Evolutionary conservation across 495 filamentous ascomycete species (phyloP).

Genomic region (Penicillium verhagenii): DNA sequence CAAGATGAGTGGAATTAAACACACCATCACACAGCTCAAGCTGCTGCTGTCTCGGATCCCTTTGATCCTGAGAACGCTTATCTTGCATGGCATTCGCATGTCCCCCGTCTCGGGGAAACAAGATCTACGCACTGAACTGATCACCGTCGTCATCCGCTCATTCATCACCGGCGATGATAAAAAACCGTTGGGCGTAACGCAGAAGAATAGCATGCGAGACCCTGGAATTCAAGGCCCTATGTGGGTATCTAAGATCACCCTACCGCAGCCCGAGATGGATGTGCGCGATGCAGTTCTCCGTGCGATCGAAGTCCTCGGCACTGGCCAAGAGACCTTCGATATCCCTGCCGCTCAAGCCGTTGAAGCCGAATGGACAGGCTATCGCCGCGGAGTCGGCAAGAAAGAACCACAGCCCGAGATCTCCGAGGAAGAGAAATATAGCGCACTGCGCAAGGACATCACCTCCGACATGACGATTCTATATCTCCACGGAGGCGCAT

Average conservation of each 20-base stretch:
- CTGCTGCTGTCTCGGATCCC: conserved; percentile 60
- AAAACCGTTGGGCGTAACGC: conserved; percentile 56
- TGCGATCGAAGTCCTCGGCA: conserved; percentile 64
- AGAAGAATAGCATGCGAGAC: conserved; percentile 60
- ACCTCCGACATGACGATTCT: conserved; percentile 66
- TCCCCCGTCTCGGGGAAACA: conserved; percentile 70
- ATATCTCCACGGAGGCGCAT: conserved; percentile 90
- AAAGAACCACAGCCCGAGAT: conserved; percentile 56
- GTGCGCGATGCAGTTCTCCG: conserved; percentile 56
- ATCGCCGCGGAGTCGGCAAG: conserved; percentile 56
- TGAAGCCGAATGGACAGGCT: conserved; percentile 87
- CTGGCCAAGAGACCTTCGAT: conserved; percentile 45
- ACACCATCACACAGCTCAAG: conserved; percentile 33
- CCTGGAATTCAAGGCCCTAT: conserved; percentile 72
- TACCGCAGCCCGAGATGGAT: conserved; percentile 56
- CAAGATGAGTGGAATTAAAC: conserved; percentile 37
- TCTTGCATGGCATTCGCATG: conserved; percentile 64
- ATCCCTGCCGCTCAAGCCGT: conserved; percentile 57
- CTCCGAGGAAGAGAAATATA: conserved; percentile 70
- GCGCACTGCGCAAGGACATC: conserved; percentile 67
- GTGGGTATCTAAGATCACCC: conserved; percentile 70
- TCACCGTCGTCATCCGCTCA: conserved; percentile 65
- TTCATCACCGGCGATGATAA: conserved; percentile 44
- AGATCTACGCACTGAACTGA: conserved; percentile 75
- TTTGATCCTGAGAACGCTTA: conserved; percentile 61